Conservation (phyloP, 148 eudicot species). For the Spergularia marina region DNA sequence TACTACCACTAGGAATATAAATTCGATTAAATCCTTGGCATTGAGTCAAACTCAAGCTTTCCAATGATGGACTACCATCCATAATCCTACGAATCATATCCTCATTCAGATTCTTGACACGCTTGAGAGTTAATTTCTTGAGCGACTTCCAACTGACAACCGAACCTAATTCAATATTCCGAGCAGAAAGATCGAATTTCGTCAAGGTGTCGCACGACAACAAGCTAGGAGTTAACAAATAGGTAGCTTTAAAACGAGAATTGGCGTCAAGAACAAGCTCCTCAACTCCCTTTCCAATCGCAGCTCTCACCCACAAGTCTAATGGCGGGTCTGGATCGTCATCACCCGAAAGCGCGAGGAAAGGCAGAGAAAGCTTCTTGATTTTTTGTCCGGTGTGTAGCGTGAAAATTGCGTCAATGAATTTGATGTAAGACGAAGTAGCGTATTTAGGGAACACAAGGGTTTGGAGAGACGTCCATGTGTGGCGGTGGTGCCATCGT, state of each 20-base stretch:
- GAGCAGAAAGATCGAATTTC: background rate
- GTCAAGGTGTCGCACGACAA: conserved; percentile 8
- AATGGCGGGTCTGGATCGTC: background rate
- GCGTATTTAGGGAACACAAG: background rate
- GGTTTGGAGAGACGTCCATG: conserved; percentile 1
- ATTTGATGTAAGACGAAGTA: background rate
- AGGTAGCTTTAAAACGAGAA: background rate
- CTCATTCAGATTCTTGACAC: background rate
- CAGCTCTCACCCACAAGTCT: conserved; percentile 18
- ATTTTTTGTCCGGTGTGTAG: conserved; percentile 12
- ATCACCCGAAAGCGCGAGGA: background rate
- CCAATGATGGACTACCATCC: conserved; percentile 14
- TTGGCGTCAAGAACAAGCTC: background rate
- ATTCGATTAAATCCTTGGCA: background rate
- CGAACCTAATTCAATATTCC: background rate
- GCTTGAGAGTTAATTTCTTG: background rate
- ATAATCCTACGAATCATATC: conserved; percentile 9
- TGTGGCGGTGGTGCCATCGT: conserved; percentile 1
- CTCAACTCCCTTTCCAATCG: conserved; percentile 10
- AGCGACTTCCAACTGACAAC: conserved; percentile 18
- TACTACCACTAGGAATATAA: background rate
- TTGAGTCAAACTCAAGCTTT: background rate
- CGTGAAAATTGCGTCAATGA: conserved; percentile 7
- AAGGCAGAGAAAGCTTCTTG: background rate
- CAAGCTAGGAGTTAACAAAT: conserved; percentile 4